phyloP scores from a whole-genome alignment of 495 filamentous ascomycete species.

The Talaromyces proteolyticus region DNA sequence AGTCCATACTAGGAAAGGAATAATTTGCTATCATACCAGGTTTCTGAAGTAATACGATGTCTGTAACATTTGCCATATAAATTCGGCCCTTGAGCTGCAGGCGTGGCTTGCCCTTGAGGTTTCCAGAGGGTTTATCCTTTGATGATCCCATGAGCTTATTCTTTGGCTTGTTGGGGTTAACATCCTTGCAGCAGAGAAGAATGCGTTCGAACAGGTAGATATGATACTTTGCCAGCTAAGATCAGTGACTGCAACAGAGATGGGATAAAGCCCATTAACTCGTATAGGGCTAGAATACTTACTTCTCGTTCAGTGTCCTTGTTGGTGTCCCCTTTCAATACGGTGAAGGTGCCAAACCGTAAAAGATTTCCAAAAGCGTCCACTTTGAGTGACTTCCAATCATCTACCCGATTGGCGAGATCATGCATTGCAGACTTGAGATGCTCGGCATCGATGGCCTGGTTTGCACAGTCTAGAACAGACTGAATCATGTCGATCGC shows the following conservation, averaged over 20 bases:
- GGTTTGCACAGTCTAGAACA: conserved; percentile 76
- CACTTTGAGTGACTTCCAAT: conserved; percentile 92
- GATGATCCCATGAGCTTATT: conserved; percentile 58
- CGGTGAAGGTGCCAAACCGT: conserved; percentile 87
- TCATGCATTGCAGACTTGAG: conserved; percentile 74
- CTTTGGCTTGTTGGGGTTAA: conserved; percentile 79
- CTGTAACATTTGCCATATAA: conserved; percentile 98
- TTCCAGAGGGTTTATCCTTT: conserved; percentile 62
- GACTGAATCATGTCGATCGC: conserved; percentile 73
- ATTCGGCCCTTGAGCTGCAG: conserved; percentile 94
- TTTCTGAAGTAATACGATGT: conserved; percentile 76
- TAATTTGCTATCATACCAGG: conserved; percentile 58
- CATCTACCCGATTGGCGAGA: conserved; percentile 78
- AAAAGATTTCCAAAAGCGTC: conserved; percentile 87
- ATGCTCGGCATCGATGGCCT: conserved; percentile 83
- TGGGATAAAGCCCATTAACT: too few species aligned
- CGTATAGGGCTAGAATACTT: too few species aligned
- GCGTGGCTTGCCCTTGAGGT: conserved; percentile 70
- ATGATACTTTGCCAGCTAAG: too few species aligned
- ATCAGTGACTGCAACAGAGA: too few species aligned
- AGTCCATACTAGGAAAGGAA: not conserved
- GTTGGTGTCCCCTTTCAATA: conserved; percentile 75
- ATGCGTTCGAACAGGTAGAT: conserved; percentile 97
- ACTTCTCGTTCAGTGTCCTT: conserved; percentile 84
- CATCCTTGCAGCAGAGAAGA: conserved; percentile 94